Evolutionary conservation across 202 grass and related monocot species (phyloP), one percentile per base, ranked within the genome.

Genomic region (Panicum virgatum): DNA sequence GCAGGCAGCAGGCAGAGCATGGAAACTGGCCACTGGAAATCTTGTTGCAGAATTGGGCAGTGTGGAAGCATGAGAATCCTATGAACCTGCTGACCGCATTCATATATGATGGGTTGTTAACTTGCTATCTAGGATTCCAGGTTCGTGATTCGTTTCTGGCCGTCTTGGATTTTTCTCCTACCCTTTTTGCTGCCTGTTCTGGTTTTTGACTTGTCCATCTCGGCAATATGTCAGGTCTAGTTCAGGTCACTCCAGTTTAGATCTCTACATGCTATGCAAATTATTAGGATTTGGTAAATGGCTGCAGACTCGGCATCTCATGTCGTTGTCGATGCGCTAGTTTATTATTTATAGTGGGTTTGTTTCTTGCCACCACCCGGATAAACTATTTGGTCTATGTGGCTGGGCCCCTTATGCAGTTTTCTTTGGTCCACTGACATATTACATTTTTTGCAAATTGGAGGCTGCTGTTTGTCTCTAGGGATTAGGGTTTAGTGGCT

Each of bases 21-120:
- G 66, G 87, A 89, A 89, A 38, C 72, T 72, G 82, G 82, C 65
- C 39, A 65, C 47, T 26, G 30, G 82, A 81, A 44, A 66, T 78
- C 72, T 82, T 66, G n/a, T n/a, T 56, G 72, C 87, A 82, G 78
- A 72, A 72, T 77, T 40, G 36, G 54, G 71, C 87, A 42, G 82
- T 57, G 57, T 77, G 71, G 81, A 38, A 65, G 37, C 64, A 57
- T 71, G 64, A 53, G 70, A 89, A 76, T 69, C 71, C 45, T 73
- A 46, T 36, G 75, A 26, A 22, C 9, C 63, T 39, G 26, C 37
- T 56, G 64, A 72, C 58, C 47, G 64, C 13, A 34, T 34, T 4
- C 0, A 34, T 34, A 34, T 34, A 34, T 34, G 23, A 58, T 72
- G 50, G 9, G 80, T 77, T 52, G 51, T 80, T 85, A 53, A 50